Evolutionary conservation across 306 rosid species (phyloP), one percentile per base, ranked within the genome.

Genomic region (Cucurbita argyrosperma): DNA sequence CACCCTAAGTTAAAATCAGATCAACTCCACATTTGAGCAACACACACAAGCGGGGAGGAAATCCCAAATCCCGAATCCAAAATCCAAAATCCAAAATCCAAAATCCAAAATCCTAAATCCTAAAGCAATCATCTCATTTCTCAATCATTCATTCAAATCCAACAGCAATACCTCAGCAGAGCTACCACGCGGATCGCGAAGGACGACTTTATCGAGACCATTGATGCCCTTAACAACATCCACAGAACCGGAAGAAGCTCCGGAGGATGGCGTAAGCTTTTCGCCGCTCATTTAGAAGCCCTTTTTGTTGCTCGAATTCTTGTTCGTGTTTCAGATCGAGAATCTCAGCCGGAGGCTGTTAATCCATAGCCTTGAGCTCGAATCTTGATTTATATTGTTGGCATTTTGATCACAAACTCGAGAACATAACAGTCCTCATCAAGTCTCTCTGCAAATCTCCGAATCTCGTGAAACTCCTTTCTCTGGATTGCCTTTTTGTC

Each of bases 121-220:
- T 6, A 55, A 39, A 53, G 37, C 10, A 30, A 37, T 38, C 42
- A 46, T 67, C 73, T n/a, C 51, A 64, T 16, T 42, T 43, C 40
- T 13, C 16, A 60, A 47, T 7, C 15, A 74, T 4, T 35, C 8
- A 35, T 4, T 61, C 15, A 35, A 45, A 8, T 35, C 10, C 35
- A 3, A 39, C 18, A 54, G 56, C 6, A 26, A 11, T 5, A 78
- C 93, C 90, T 88, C 93, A 0, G 87, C 88, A 35, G 90, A 88
- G 55, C 82, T 73, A n/a, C 93, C 93, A 30, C 93, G 89, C 2
- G 85, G 67, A 26, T 88, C 83, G 71, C 86, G 86, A 50, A 83
- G 90, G 23, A 91, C 45, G 79, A 89, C 56, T 80, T 86, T 88
- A n/a, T 88, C 85, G 50, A 86, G 83, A 69, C 73, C 78, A 76